Conservation (phyloP, 208 protist species). For the Entamoeba invadens region DNA sequence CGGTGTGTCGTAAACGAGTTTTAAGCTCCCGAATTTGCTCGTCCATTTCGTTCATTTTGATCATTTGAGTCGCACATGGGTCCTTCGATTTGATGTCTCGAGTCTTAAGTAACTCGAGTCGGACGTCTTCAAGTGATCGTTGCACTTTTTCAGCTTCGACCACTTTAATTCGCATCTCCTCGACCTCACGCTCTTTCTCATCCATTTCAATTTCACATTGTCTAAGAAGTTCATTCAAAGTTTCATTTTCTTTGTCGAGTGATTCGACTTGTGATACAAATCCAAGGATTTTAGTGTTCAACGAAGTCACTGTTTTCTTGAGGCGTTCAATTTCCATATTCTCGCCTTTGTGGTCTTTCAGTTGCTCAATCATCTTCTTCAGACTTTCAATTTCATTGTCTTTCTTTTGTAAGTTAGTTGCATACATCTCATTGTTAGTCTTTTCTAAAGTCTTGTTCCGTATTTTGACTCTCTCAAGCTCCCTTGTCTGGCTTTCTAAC, state of each 20-base stretch:
- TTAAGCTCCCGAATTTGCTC: no score
- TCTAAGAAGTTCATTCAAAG: background rate
- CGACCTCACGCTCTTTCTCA: background rate
- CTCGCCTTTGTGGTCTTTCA: background rate
- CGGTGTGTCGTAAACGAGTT: background rate
- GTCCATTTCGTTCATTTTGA: no score
- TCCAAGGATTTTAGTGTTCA: no score
- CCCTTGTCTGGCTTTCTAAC: no score
- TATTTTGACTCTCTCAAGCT: no score
- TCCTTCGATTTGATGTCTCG: no score
- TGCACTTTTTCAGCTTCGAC: background rate
- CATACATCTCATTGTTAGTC: no score
- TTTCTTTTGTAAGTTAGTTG: no score
- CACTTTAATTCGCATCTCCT: background rate
- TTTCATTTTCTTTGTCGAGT: background rate
- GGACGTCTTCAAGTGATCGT: background rate
- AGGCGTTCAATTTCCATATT: background rate
- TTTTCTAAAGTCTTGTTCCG: no score
- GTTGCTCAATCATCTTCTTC: background rate
- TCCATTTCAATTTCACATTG: background rate
- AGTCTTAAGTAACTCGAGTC: background rate
- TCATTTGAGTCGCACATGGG: no score
- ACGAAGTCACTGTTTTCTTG: background rate
- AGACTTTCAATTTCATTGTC: background rate
- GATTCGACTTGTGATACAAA: background rate